A percentile compares a stretch with the other conserved stretches of the same genome.
Conservation (phyloP, 179 eudicot species). For the Silene coronaria region DNA sequence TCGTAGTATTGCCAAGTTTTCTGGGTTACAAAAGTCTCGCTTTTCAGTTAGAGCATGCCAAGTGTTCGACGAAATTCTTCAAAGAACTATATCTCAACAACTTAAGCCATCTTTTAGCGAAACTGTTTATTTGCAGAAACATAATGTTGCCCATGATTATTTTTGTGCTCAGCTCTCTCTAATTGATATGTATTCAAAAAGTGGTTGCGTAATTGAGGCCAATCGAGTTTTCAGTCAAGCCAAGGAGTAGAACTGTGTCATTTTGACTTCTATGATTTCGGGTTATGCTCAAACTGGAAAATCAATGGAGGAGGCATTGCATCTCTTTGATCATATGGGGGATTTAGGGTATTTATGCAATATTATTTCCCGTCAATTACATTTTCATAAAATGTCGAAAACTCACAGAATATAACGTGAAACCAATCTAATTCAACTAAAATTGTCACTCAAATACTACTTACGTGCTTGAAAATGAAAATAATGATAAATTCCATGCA, state of each 20-base stretch:
- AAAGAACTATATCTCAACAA: not conserved
- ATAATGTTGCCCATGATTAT: not conserved
- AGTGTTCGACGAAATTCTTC: conserved; percentile 11
- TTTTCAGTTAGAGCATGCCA: conserved; percentile 7
- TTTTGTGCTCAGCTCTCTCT: too few species aligned
- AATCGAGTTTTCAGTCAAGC: conserved; percentile 28
- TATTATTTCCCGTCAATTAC: too few species aligned
- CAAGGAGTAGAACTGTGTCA: conserved; percentile 22
- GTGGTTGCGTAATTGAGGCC: too few species aligned
- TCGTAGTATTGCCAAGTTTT: not conserved
- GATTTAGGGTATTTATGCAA: too few species aligned
- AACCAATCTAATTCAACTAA: too few species aligned
- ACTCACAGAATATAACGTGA: too few species aligned
- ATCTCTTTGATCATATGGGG: conserved; percentile 32
- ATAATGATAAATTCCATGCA: not conserved
- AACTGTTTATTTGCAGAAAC: not conserved
- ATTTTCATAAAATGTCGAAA: not conserved
- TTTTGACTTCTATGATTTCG: conserved; percentile 36
- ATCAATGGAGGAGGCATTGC: conserved; percentile 36
- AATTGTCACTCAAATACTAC: too few species aligned
- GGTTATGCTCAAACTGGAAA: conserved; percentile 39
- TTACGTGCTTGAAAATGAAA: too few species aligned
- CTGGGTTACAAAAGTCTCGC: not conserved
- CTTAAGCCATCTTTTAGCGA: not conserved
- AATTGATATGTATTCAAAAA: too few species aligned